Percentiles rank a stretch among this genome's conserved stretches.
These are phyloP conservation scores for Talaromyces atroroseus DNA, from an alignment of 2,329 filamentous ascomycete genomes.

Conservation along the genomic window DNA sequence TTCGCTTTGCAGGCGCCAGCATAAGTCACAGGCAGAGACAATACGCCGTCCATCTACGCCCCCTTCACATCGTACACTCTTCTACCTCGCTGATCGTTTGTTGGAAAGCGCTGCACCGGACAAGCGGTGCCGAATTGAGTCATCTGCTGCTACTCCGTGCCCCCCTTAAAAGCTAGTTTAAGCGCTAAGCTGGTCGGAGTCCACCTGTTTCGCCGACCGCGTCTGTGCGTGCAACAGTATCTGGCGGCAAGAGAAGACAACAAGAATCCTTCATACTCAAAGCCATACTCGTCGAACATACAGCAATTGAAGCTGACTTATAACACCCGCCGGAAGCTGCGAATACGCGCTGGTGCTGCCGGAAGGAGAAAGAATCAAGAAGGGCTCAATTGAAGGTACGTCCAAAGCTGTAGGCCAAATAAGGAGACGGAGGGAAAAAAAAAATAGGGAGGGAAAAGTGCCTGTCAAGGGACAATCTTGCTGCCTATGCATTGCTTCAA, in stretches of 20 bases:
- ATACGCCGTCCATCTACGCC: no score
- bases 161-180: slow-evolving; percentile 7
- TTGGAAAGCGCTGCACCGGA: not conserved
- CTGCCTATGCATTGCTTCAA: not conserved
- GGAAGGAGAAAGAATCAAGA: not conserved
- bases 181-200: not conserved
- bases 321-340: slow-evolving; percentile 4
- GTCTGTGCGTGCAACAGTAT: slow-evolving; percentile 7
- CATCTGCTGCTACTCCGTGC: not conserved
- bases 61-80: not conserved
- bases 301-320: not conserved
- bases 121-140: not conserved
- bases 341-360: slow-evolving; percentile 3
- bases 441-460: not conserved
- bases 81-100: not conserved
- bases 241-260: not conserved
- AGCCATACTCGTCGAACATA: not conserved
- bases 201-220: slow-evolving; percentile 4
- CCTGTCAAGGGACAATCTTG: not conserved
- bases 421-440: not conserved
- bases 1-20: not conserved
- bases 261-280: not conserved
- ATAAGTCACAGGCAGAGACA: not conserved
- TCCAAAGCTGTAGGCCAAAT: not conserved
- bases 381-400: slow-evolving; percentile 3